phyloP scores from a whole-genome alignment of 2,329 filamentous ascomycete genomes.

The Drechslerella stenobrocha region DNA sequence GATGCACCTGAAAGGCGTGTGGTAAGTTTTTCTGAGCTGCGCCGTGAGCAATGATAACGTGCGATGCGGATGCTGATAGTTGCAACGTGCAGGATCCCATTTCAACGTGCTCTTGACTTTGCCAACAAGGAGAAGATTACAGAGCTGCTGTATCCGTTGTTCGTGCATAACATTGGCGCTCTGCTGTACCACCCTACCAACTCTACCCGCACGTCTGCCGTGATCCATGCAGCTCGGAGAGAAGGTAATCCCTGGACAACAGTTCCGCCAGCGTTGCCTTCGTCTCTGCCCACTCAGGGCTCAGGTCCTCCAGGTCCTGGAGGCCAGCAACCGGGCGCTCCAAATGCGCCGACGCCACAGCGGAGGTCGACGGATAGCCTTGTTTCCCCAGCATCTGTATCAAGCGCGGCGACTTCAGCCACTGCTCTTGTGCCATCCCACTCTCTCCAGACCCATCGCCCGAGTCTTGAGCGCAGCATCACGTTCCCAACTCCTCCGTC shows the following conservation, averaged over 20 bases:
- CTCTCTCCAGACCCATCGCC: slow-evolving; percentile 68
- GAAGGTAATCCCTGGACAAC: slow-evolving; percentile 61
- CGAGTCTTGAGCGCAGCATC: slow-evolving; percentile 78
- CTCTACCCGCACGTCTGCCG: slow-evolving; percentile 76
- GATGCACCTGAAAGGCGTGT: slow-evolving; percentile 98
- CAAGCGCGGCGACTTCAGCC: slow-evolving; percentile 65
- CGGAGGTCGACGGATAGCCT: slow-evolving; percentile 67
- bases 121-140: slow-evolving; percentile 99
- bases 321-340: slow-evolving; percentile 53
- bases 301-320: slow-evolving; percentile 19
- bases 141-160: slow-evolving; percentile 88
- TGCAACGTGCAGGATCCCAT: slow-evolving; percentile 75
- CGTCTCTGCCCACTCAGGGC: slow-evolving; percentile 34
- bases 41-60: slow-evolving; percentile 16
- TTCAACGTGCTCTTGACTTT: slow-evolving; percentile 95
- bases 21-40: slow-evolving; percentile 65
- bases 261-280: slow-evolving; percentile 30
- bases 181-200: slow-evolving; percentile 93
- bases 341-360: slow-evolving; percentile 55
- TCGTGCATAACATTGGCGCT: slow-evolving; percentile 94
- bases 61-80: background rate
- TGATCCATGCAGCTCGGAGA: slow-evolving; percentile 81
- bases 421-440: slow-evolving; percentile 68
- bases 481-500: slow-evolving; percentile 93
- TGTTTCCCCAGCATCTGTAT: slow-evolving; percentile 67